phyloP scores from a whole-genome alignment of 371 early-diverging fungal genomes.

The Circinella minor region DNA sequence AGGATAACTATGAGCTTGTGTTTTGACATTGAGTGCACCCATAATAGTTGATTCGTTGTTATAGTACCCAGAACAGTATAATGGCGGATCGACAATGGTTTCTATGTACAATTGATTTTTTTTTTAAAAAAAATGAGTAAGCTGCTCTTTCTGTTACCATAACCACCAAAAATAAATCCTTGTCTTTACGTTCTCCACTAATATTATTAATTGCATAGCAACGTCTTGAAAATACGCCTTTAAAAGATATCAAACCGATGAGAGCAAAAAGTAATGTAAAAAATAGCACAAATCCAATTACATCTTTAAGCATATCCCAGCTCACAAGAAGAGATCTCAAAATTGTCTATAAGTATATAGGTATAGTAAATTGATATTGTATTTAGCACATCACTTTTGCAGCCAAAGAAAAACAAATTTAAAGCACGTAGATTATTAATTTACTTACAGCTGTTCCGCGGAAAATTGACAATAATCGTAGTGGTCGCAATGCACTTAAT shows the following conservation, averaged over 20 bases:
- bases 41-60: constrained; percentile 44
- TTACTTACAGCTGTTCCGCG: constrained; percentile 62
- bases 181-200: constrained; percentile 37
- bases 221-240: constrained; percentile 56
- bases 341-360: constrained; percentile 40
- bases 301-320: constrained; percentile 56
- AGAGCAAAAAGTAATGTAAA: constrained; percentile 62
- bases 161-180: neutral
- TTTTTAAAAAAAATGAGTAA: neutral
- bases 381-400: too few species aligned
- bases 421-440: too few species aligned
- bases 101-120: constrained; percentile 26
- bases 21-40: constrained; percentile 45
- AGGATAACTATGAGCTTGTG: constrained; percentile 38
- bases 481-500: constrained; percentile 52
- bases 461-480: constrained; percentile 52
- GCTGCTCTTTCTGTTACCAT: neutral
- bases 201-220: constrained; percentile 40
- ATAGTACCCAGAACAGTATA: constrained; percentile 59
- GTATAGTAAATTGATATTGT: neutral
- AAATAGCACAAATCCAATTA: constrained; percentile 59
- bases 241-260: constrained; percentile 57
- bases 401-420: too few species aligned
- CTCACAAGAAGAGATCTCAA: constrained; percentile 59
- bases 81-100: constrained; percentile 46